phyloP scores from a whole-genome alignment of 805 yeast genomes.

The Wickerhamomyces silvicola region DNA sequence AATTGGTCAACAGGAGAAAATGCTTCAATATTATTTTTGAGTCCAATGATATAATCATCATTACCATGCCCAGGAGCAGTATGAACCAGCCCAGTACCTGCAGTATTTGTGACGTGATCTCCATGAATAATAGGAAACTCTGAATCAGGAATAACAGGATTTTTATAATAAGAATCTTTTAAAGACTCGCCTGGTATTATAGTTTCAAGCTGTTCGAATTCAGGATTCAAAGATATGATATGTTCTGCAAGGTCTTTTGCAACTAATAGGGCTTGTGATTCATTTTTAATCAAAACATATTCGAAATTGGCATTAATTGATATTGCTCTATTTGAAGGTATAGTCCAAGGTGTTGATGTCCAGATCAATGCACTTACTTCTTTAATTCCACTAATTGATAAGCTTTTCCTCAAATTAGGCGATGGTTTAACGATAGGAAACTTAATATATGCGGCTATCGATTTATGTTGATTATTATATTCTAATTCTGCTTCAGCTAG shows the following conservation, averaged over 20 bases:
- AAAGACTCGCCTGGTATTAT: slow-evolving; percentile 38
- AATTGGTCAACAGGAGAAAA: slow-evolving; percentile 73
- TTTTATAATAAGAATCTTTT: slow-evolving; percentile 39
- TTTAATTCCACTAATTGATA: slow-evolving; percentile 4
- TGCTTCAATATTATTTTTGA: slow-evolving; percentile 46
- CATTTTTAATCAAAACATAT: slow-evolving; percentile 45
- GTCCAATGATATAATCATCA: slow-evolving; percentile 79
- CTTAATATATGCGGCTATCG: slow-evolving; percentile 62
- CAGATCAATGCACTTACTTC: slow-evolving; percentile 53
- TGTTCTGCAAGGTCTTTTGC: slow-evolving; percentile 42
- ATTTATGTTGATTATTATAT: slow-evolving; percentile 64
- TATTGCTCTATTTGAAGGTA: slow-evolving; percentile 81
- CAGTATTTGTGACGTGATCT: slow-evolving; percentile 66
- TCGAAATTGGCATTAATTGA: slow-evolving; percentile 53
- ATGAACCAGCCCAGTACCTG: slow-evolving; percentile 96
- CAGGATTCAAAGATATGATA: slow-evolving; percentile 27
- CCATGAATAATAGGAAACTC: slow-evolving; percentile 66
- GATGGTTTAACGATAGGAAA: slow-evolving; percentile 45
- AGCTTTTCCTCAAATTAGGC: slow-evolving; percentile 5
- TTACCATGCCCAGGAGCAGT: slow-evolving; percentile 98
- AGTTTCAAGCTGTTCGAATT: slow-evolving; percentile 16
- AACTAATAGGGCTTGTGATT: slow-evolving; percentile 46
- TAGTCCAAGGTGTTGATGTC: slow-evolving; percentile 99
- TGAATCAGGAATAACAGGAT: slow-evolving; percentile 41
- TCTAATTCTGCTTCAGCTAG: slow-evolving; percentile 95